Base-by-base conservation (phyloP, 805 yeast genomes). In the Saccharomycopsis malanga region DNA sequence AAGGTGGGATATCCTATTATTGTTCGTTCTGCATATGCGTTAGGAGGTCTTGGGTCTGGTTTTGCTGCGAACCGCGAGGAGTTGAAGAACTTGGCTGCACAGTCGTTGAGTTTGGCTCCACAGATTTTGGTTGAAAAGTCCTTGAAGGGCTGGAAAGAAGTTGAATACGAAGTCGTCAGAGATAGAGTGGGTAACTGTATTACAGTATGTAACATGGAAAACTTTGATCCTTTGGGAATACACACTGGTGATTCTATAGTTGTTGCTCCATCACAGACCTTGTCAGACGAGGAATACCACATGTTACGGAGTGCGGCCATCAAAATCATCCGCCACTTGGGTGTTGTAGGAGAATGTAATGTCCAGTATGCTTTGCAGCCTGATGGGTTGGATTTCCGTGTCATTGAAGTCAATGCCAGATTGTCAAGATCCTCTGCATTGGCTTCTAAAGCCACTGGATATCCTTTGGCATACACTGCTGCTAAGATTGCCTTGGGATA, bases 221-320 rank as follows among this genome's bases (percentile, higher is more conserved):
- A 91, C 73, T 91, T 91, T 58, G 98, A 91, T 68, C 98, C 98
- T 38, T 77, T 91, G 58, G 98, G 98, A 58, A 84, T 91, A 60
- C 98, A 91, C 70, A 91, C 98, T 48, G 98, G 98, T 72, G 98
- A 91, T 67, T 93, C 98, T 36, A 93, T 91, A 59, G 98, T 91
- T 42, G 96, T 93, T 61, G 98, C 98, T 46, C 98, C 98, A 42
- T 88, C 97, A 37, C 98, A 91, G 70, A 91, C 98, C 35, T 72
- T 91, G 59, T 84, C 96, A 34, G 98, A 91, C 67, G 95, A 89
- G 65, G 98, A 91, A 64, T 91, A 87, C 70, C 95, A 91, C 70
- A 93, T 91, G 98, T 79, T 91, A 60, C 83, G 98, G 72, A 74
- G 94, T 42, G 95, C 98, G 48, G 98, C 98, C 48, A 87, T 93